phyloP scores from a whole-genome alignment of 768 basidiomycete species.

The Infundibulicybe gibba region DNA sequence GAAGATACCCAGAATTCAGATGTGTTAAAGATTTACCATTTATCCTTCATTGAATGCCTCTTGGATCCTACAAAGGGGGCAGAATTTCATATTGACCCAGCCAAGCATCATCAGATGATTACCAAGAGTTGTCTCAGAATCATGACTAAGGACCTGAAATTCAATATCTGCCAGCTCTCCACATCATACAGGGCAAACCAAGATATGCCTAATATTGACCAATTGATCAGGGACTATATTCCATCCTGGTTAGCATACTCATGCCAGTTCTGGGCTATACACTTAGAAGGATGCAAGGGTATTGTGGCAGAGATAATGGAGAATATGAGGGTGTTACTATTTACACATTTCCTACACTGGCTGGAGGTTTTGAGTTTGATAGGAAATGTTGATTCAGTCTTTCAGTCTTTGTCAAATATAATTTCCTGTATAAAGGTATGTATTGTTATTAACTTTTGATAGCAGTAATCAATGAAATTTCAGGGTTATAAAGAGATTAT shows the following conservation, averaged over 20 bases:
- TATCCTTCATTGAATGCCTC: neutral
- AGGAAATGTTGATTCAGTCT: neutral
- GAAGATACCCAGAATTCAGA: neutral
- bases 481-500: neutral
- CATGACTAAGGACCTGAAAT: slow-evolving; percentile 6
- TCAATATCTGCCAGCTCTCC: slow-evolving; percentile 11
- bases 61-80: neutral
- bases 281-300: neutral
- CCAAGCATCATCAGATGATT: neutral
- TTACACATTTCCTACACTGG: slow-evolving; percentile 12
- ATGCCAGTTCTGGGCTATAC: slow-evolving; percentile 6
- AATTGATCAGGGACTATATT: neutral
- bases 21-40: neutral
- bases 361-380: slow-evolving; percentile 13
- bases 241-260: slow-evolving; percentile 5
- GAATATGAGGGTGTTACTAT: neutral
- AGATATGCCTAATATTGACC: neutral
- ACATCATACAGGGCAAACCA: slow-evolving; percentile 6
- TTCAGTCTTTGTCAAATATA: neutral
- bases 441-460: neutral
- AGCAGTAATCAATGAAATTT: neutral
- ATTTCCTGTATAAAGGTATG: neutral
- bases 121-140: slow-evolving; percentile 3
- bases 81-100: neutral
- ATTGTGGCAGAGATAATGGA: neutral